Evolutionary conservation across 352 stramenopile species (phyloP), one percentile per base, ranked within the genome.

Genomic region (Saprolegnia diclina): DNA sequence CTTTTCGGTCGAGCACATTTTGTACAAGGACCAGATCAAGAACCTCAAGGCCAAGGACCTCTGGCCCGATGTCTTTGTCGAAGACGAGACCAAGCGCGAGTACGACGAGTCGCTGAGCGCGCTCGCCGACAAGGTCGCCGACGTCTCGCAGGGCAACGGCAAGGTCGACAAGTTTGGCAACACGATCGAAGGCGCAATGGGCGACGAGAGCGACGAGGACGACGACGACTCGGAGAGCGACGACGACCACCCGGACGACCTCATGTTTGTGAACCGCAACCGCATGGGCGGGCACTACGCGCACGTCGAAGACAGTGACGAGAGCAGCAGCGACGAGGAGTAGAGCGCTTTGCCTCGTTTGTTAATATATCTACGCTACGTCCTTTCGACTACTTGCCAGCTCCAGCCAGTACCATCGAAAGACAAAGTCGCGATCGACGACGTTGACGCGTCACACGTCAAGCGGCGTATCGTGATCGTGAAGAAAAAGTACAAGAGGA

Each of bases 1-100:
- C 48, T 95, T 87, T 44, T 92, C 93, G 55, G 88, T 99, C 59
- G 85, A 95, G 77, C 94, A 98, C 74, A 98, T 99, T 80, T 74
- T 99, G 38, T 98, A 98, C 82, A 98, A 98, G 72, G 97, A 99
- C 71, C 97, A 99, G 83, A 95, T 99, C 57, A 98, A 98, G 72
- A 94, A 99, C 77, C 87, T 99, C 35, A 97, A 97, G 80, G 79
- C 78, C 46, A 97, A 97, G 70, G 81, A 85, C 22, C 79, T 98
- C 4, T 99, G 97, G 97, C 89, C 72, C 13, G 71, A 35, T 24
- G 56, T 29, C 44, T 59, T 73, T 32, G 21, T 56, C 18, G 37
- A 29, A 2, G 63, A 69, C 38, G 63, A 69, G 53, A 16, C 63
- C n/a, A 38, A 50, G 13, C 18, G 53, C 4, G 42, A 61, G 16